Percentiles rank a stretch among this genome's conserved stretches.
phyloP scores from a whole-genome alignment of 1,284 basidiomycete genomes.

The Mycosarcoma maydis region DNA sequence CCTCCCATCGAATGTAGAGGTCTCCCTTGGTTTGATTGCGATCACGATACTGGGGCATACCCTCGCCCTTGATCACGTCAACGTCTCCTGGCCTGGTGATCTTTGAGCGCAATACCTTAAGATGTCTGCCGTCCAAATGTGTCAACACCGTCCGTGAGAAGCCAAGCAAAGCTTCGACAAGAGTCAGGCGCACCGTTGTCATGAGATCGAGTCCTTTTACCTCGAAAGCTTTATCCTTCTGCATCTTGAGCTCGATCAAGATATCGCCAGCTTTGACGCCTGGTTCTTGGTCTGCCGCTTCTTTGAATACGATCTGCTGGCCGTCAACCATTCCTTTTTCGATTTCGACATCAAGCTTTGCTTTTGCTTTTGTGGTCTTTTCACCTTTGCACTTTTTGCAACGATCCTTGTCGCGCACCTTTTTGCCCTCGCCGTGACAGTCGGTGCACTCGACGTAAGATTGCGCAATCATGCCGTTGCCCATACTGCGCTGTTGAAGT shows the following conservation, averaged over 20 bases:
- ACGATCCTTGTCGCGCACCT: conserved; percentile 87
- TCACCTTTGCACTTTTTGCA: conserved; percentile 96
- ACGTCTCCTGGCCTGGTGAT: conserved; percentile 59
- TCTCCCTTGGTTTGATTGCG: conserved; percentile 51
- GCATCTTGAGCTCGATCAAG: conserved; percentile 80
- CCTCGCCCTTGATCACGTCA: conserved; percentile 57
- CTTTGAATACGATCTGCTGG: conserved; percentile 84
- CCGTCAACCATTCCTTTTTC: conserved; percentile 88
- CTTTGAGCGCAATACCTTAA: conserved; percentile 42
- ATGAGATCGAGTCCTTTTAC: conserved; percentile 81
- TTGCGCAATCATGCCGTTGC: conserved; percentile 68
- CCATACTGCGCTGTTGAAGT: conserved; percentile 69
- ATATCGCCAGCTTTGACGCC: conserved; percentile 69
- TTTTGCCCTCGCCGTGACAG: conserved; percentile 82
- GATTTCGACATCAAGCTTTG: conserved; percentile 71
- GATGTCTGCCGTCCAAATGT: conserved; percentile 62
- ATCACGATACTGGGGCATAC: conserved; percentile 58
- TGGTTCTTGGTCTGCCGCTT: conserved; percentile 77
- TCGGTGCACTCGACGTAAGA: conserved; percentile 75
- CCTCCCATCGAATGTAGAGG: conserved; percentile 58
- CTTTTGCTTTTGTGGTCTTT: conserved; percentile 85
- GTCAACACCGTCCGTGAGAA: conserved; percentile 62
- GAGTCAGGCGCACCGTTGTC: conserved; percentile 71
- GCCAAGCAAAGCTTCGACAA: conserved; percentile 57
- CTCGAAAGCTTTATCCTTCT: conserved; percentile 80